These are phyloP conservation scores for Alternaria sp. DNA, from an alignment of 2,329 filamentous ascomycete species.

Conservation along the genomic window DNA sequence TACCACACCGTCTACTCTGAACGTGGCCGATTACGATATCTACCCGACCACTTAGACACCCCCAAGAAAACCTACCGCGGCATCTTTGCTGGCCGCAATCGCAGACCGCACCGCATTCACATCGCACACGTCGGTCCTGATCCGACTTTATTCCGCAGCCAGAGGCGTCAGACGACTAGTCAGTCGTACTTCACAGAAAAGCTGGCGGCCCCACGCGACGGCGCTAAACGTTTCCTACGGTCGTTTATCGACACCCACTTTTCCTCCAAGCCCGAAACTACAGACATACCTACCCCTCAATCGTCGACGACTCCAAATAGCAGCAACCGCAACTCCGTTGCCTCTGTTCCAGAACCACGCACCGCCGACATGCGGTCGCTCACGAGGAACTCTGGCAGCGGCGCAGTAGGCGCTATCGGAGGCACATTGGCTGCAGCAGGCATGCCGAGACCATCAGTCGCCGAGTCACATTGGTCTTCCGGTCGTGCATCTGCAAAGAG, in stretches of 20 bases:
- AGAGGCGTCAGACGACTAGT: slow-evolving; percentile 39
- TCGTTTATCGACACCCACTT: slow-evolving; percentile 52
- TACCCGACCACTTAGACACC: slow-evolving; percentile 44
- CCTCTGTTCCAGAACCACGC: slow-evolving; percentile 36
- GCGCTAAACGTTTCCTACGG: slow-evolving; percentile 58
- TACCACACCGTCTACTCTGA: slow-evolving; percentile 47
- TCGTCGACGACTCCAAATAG: slow-evolving; percentile 32
- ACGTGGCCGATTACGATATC: slow-evolving; percentile 47
- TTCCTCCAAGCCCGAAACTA: slow-evolving; percentile 25
- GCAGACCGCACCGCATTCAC: slow-evolving; percentile 63
- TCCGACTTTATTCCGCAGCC: slow-evolving; percentile 35
- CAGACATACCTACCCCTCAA: slow-evolving; percentile 28
- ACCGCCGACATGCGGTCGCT: slow-evolving; percentile 49
- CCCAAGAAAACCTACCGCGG: slow-evolving; percentile 32
- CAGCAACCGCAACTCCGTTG: slow-evolving; percentile 35
- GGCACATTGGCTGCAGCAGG: slow-evolving; percentile 46
- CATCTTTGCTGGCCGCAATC: slow-evolving; percentile 58
- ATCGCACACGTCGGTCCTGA: slow-evolving; percentile 59
- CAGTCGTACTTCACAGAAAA: slow-evolving; percentile 51
- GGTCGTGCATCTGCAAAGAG: slow-evolving; percentile 42
- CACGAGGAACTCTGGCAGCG: slow-evolving; percentile 47
- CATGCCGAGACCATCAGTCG: slow-evolving; percentile 49
- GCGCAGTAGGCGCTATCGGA: slow-evolving; percentile 31
- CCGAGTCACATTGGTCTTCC: slow-evolving; percentile 50
- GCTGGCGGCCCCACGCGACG: slow-evolving; percentile 58